Evolutionary conservation across 176 grass and related monocot species (phyloP).

Genomic region (Oryza glumipatula): DNA sequence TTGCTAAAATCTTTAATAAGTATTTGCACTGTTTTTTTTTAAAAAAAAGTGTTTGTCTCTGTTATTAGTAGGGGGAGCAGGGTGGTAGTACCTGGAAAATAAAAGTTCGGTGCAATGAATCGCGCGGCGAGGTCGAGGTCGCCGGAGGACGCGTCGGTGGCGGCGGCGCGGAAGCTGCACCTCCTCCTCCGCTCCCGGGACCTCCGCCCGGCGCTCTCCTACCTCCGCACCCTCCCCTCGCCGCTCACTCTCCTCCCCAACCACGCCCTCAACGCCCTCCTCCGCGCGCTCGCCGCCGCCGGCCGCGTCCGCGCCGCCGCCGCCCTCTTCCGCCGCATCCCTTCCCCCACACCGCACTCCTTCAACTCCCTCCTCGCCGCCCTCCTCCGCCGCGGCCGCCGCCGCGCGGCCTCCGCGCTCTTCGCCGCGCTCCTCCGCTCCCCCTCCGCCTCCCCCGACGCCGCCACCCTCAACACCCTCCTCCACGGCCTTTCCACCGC

Average conservation of each 20-base stretch:
- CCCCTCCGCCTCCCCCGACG: slow-evolving; percentile 53
- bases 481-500: slow-evolving; percentile 69
- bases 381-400: slow-evolving; percentile 64
- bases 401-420: slow-evolving; percentile 52
- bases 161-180: slow-evolving; percentile 58
- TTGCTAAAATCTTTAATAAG: no score
- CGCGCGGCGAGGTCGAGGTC: neutral
- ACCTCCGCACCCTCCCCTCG: slow-evolving; percentile 49
- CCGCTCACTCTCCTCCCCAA: slow-evolving; percentile 68
- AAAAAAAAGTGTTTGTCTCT: no score
- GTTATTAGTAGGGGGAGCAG: neutral
- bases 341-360: slow-evolving; percentile 62
- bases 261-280: slow-evolving; percentile 78
- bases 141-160: slow-evolving; percentile 40
- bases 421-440: slow-evolving; percentile 60
- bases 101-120: neutral
- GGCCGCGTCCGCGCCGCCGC: slow-evolving; percentile 71
- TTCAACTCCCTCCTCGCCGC: slow-evolving; percentile 83
- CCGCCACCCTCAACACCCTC: slow-evolving; percentile 80
- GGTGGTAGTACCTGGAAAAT: neutral
- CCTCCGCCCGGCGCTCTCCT: slow-evolving; percentile 59
- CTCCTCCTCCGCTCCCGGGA: slow-evolving; percentile 73
- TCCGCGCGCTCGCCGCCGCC: slow-evolving; percentile 72
- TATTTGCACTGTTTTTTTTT: neutral
- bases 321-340: slow-evolving; percentile 62